Conservation (phyloP, 2,329 filamentous ascomycete genomes). For the Beauveria medogensis region DNA sequence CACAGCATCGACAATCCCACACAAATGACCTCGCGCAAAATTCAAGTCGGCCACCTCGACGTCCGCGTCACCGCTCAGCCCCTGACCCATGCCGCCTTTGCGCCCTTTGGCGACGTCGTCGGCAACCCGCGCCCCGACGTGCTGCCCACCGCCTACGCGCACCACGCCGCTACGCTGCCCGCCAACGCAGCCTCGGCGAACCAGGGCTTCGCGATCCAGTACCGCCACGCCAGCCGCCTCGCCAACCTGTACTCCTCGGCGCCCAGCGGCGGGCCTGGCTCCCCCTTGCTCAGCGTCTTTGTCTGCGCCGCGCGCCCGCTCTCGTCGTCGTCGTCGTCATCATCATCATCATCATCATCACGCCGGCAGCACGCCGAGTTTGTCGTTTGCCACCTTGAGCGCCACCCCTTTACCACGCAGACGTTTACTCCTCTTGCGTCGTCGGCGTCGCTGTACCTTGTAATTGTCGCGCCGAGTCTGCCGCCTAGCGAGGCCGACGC, state of each 20-base stretch:
- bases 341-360: background rate
- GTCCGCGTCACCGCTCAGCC: conserved; percentile 47
- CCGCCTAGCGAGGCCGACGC: conserved; percentile 28
- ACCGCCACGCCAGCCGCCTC: conserved; percentile 68
- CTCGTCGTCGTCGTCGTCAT: background rate
- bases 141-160: conserved; percentile 39
- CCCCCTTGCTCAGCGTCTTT: conserved; percentile 78
- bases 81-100: conserved; percentile 63
- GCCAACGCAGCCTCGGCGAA: conserved; percentile 57
- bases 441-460: conserved; percentile 56
- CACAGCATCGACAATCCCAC: background rate
- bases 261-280: conserved; percentile 41
- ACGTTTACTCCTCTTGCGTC: conserved; percentile 73
- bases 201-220: conserved; percentile 84
- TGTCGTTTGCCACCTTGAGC: conserved; percentile 64
- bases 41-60: conserved; percentile 13
- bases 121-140: conserved; percentile 58
- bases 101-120: conserved; percentile 76
- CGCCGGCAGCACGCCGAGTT: conserved; percentile 35
- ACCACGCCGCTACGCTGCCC: conserved; percentile 29
- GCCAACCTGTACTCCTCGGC: conserved; percentile 61
- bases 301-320: conserved; percentile 50
- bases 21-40: conserved; percentile 1
- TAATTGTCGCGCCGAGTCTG: conserved; percentile 79
- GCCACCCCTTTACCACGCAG: conserved; percentile 90